Conservation (phyloP, 768 basidiomycete species). For the Suillus decipiens region DNA sequence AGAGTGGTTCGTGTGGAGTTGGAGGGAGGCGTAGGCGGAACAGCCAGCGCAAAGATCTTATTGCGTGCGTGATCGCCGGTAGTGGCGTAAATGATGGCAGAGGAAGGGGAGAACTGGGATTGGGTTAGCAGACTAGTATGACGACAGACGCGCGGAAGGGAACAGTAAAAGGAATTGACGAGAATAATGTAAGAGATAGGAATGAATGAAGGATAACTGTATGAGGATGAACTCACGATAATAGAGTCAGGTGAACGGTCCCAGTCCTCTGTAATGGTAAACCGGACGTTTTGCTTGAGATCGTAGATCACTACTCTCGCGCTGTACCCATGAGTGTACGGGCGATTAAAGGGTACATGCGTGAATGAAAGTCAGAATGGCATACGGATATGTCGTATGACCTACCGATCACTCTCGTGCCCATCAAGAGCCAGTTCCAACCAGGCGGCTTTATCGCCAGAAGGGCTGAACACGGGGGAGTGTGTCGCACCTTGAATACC, state of each 20-base stretch:
- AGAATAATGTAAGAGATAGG: background rate
- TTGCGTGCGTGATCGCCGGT: constrained; percentile 78
- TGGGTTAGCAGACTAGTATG: background rate
- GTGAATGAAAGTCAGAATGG: constrained; percentile 3
- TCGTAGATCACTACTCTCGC: constrained; percentile 82
- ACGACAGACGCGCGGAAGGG: background rate
- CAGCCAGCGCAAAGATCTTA: constrained; percentile 70
- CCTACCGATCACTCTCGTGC: constrained; percentile 81
- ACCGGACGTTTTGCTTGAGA: constrained; percentile 62
- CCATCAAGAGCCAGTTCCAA: constrained; percentile 85
- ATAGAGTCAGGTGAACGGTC: constrained; percentile 69
- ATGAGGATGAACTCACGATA: background rate
- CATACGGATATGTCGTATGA: background rate
- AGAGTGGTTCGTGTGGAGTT: constrained; percentile 50
- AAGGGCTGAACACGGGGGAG: constrained; percentile 64
- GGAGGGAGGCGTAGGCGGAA: constrained; percentile 60
- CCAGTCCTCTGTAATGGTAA: constrained; percentile 80
- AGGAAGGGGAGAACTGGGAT: constrained; percentile 72
- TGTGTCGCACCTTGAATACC: constrained; percentile 84
- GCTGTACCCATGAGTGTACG: constrained; percentile 34
- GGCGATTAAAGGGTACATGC: background rate
- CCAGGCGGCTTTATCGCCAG: constrained; percentile 82
- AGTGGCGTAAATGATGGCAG: constrained; percentile 66
- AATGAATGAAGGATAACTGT: background rate
- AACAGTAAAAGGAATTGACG: background rate